These are phyloP conservation scores for Fusarium redolens DNA, from an alignment of 2,329 filamentous ascomycete genomes.

Conservation along the genomic window DNA sequence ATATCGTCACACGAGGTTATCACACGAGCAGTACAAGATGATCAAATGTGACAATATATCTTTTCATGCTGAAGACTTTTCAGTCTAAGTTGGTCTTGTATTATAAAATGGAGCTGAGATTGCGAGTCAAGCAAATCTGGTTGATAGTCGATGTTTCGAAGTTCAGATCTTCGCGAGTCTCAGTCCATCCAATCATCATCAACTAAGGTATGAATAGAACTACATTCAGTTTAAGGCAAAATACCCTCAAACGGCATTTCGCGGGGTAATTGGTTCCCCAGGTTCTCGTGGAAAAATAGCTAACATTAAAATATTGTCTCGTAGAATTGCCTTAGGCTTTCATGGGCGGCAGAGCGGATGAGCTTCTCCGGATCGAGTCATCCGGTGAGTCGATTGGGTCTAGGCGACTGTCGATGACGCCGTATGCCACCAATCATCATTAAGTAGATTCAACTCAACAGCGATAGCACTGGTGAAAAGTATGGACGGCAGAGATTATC, in stretches of 20 bases:
- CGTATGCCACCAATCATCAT: conserved; percentile 7
- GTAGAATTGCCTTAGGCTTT: conserved; percentile 13
- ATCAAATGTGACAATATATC: neutral
- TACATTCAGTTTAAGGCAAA: neutral
- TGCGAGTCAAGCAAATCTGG: neutral
- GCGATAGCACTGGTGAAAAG: neutral
- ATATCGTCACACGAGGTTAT: conserved; percentile 26
- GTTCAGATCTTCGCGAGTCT: neutral
- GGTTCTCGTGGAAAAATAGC: neutral
- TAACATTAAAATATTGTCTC: neutral
- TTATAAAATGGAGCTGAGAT: neutral
- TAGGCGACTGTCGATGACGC: conserved; percentile 29
- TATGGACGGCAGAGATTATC: neutral
- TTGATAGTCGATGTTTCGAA: neutral
- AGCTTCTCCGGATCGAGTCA: conserved; percentile 27
- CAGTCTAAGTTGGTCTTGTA: too few species aligned
- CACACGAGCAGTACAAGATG: conserved; percentile 1
- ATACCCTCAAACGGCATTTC: conserved; percentile 3
- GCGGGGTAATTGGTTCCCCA: conserved; percentile 28
- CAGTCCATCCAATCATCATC: conserved; percentile 15
- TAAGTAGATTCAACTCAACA: neutral
- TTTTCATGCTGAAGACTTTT: neutral
- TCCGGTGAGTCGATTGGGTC: conserved; percentile 13
- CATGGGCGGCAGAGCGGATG: neutral
- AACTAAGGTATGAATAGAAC: neutral